Evolutionary conservation across 148 eudicot species (phyloP).

Genomic region (Fagopyrum tataricum): DNA sequence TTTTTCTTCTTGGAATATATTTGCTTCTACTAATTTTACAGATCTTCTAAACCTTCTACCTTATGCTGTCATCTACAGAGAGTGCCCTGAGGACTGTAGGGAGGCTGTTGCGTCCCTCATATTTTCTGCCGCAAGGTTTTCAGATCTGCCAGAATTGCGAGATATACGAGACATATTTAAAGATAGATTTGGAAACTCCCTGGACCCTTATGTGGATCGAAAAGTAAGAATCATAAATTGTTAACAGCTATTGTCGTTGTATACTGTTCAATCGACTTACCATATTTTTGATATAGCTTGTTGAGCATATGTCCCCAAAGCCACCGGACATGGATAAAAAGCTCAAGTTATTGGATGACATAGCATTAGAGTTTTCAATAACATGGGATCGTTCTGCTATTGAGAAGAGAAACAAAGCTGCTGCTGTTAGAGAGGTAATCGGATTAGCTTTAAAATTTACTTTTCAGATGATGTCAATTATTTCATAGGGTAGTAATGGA

Average conservation of each 20-base stretch:
- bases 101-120: constrained; percentile 83
- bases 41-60: not conserved
- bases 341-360: constrained; percentile 65
- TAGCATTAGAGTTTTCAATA: constrained; percentile 69
- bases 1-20: not conserved
- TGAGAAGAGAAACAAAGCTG: constrained; percentile 35
- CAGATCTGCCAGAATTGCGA: constrained; percentile 95
- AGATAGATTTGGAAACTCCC: constrained; percentile 71
- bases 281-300: constrained; percentile 44
- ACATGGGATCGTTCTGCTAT: constrained; percentile 74
- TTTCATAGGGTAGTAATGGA: not conserved
- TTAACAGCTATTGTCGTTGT: not conserved
- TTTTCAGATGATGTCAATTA: not conserved
- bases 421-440: constrained; percentile 9
- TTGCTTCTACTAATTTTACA: constrained; percentile 11
- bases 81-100: constrained; percentile 91
- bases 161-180: constrained; percentile 78
- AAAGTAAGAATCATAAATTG: constrained; percentile 29
- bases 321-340: constrained; percentile 58
- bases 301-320: constrained; percentile 53
- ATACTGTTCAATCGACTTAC: constrained; percentile 1
- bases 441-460: not conserved
- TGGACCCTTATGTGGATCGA: constrained; percentile 71
- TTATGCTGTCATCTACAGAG: constrained; percentile 33
- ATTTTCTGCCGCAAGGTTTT: constrained; percentile 96